phyloP scores from a whole-genome alignment of 257 asterid species.

The Penstemon newberryi region DNA sequence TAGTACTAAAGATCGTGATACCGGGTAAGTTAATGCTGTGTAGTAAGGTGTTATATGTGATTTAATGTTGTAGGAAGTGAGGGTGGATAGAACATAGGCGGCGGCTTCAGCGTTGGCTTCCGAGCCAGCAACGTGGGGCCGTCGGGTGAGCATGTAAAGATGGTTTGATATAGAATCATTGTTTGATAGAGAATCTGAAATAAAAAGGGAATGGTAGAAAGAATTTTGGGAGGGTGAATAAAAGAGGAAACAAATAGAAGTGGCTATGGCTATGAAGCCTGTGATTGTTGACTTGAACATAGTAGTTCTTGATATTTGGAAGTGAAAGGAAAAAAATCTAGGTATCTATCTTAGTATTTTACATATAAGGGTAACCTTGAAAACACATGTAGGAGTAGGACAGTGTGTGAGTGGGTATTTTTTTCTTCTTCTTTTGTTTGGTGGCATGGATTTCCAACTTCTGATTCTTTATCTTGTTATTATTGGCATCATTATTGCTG shows the following conservation, averaged over 20 bases:
- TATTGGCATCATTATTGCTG: not conserved
- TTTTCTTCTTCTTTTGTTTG: not conserved
- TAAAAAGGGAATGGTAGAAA: slow-evolving; percentile 61
- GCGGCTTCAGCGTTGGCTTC: slow-evolving; percentile 81
- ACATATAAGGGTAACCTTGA: not conserved
- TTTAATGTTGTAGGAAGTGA: slow-evolving; percentile 48
- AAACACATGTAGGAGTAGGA: not conserved
- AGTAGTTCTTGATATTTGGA: slow-evolving; percentile 14
- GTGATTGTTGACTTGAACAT: slow-evolving; percentile 39
- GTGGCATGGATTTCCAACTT: slow-evolving; percentile 15
- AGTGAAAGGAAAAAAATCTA: not conserved
- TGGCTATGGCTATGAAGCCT: slow-evolving; percentile 37
- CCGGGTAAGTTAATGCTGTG: slow-evolving; percentile 64
- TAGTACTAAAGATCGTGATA: slow-evolving; percentile 57
- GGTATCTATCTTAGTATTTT: not conserved
- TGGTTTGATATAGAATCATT: slow-evolving; percentile 67
- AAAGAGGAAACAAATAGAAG: slow-evolving; percentile 36
- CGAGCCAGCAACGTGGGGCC: slow-evolving; percentile 84
- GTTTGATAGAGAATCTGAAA: slow-evolving; percentile 46
- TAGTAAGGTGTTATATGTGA: slow-evolving; percentile 54
- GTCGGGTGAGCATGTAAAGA: slow-evolving; percentile 58
- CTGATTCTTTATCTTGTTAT: not conserved
- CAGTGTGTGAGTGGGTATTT: not conserved
- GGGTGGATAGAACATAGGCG: slow-evolving; percentile 62
- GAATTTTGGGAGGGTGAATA: slow-evolving; percentile 38